phyloP scores from a whole-genome alignment of 2,329 filamentous ascomycete genomes.

The Pseudogymnoascus sp. region DNA sequence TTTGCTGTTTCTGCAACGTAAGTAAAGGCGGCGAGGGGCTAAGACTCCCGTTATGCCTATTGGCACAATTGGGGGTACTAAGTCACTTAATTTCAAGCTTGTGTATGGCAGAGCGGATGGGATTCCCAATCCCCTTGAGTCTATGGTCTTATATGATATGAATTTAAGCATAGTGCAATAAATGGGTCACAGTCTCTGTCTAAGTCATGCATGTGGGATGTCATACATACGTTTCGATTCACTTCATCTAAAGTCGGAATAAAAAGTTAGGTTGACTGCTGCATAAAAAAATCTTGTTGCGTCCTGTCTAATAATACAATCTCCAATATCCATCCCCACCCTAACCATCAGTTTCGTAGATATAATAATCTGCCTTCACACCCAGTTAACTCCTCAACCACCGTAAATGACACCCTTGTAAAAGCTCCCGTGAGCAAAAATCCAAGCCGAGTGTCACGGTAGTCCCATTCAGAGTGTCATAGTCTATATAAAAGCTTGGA shows the following conservation, averaged over 20 bases:
- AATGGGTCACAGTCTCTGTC: no score
- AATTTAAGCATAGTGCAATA: no score
- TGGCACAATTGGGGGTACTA: neutral
- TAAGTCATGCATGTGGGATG: no score
- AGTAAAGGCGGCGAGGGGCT: neutral
- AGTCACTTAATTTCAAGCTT: neutral
- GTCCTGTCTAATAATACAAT: neutral
- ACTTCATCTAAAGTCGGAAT: neutral
- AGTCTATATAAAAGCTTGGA: neutral
- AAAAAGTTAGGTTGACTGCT: neutral
- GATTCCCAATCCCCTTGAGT: no score
- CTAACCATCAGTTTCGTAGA: neutral
- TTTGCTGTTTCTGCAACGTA: neutral
- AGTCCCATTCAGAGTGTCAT: neutral
- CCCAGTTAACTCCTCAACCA: neutral
- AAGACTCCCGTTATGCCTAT: neutral
- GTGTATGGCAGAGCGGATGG: neutral
- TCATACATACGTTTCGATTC: neutral
- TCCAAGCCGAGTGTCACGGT: neutral
- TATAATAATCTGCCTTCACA: neutral
- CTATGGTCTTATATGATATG: no score
- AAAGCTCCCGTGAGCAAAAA: neutral
- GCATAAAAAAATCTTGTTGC: slow-evolving; percentile 4
- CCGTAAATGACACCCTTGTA: neutral
- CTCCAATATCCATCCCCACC: neutral